Evolutionary conservation across 805 yeast genomes (phyloP).

Genomic region (Wickerhamiella musiphila): DNA sequence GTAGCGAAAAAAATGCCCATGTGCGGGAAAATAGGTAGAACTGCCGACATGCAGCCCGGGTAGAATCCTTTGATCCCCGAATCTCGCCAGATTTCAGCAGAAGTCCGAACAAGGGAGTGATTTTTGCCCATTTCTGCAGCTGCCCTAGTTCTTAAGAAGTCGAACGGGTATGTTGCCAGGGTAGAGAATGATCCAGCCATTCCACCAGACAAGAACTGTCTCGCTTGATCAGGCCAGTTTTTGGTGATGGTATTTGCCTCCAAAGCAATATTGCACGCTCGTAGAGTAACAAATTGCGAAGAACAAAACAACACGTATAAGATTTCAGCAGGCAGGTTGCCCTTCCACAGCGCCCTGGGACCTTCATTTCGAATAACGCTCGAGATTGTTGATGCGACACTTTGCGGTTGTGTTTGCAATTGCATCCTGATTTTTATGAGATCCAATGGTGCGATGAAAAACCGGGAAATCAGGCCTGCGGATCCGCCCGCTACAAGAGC

Average conservation of each 20-base stretch:
- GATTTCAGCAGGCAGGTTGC: conserved; percentile 79
- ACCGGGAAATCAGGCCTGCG: conserved; percentile 48
- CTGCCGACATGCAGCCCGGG: conserved; percentile 31
- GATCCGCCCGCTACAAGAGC: conserved; percentile 53
- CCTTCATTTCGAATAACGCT: conserved; percentile 49
- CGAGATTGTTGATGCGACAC: conserved; percentile 19
- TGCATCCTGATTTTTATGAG: conserved; percentile 63
- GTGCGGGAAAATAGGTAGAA: conserved; percentile 48
- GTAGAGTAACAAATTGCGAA: conserved; percentile 60
- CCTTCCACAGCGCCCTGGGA: conserved; percentile 74
- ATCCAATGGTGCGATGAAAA: conserved; percentile 61
- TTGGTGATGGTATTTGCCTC: conserved; percentile 1
- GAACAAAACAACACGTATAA: conserved; percentile 79
- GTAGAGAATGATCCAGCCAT: conserved; percentile 67
- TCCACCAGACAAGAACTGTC: conserved; percentile 49
- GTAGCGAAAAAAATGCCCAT: conserved; percentile 46
- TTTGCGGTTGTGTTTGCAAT: conserved; percentile 25
- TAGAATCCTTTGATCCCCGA: conserved; percentile 34
- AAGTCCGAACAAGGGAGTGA: conserved; percentile 15
- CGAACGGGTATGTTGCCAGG: conserved; percentile 68
- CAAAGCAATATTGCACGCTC: conserved; percentile 28
- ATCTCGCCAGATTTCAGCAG: conserved; percentile 20
- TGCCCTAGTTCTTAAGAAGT: conserved; percentile 69
- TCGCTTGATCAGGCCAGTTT: conserved; percentile 23
- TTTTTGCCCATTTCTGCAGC: conserved; percentile 38